Percentiles rank a stretch among this genome's conserved stretches.
phyloP scores from a whole-genome alignment of 176 grass and related monocot genomes.

The Elymus sibiricus region DNA sequence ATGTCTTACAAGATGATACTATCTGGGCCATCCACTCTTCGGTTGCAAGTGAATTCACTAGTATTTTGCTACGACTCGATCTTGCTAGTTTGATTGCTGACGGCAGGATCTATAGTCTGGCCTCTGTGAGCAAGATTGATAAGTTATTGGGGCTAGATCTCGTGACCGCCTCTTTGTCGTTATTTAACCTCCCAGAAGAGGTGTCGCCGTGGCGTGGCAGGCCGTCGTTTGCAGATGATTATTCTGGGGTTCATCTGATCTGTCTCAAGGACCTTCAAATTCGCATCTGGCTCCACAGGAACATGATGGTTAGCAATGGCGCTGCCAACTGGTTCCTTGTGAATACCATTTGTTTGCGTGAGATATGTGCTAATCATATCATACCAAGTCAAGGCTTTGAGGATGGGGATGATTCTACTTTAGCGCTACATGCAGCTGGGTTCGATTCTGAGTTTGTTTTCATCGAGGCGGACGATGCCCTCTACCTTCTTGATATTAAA shows the following conservation, averaged over 20 bases:
- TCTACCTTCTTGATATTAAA: not conserved
- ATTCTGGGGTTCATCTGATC: conserved; percentile 1
- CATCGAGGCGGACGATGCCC: not conserved
- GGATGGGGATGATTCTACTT: not conserved
- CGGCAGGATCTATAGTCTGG: conserved; percentile 17
- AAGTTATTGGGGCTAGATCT: not conserved
- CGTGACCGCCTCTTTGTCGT: not conserved
- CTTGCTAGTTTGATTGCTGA: not conserved
- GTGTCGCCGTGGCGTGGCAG: not conserved
- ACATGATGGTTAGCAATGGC: not conserved
- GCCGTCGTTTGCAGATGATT: not conserved
- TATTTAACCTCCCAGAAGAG: not conserved
- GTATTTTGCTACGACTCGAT: not conserved
- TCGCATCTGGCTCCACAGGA: not conserved
- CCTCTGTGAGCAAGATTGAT: not conserved
- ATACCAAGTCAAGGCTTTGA: not conserved
- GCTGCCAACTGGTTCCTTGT: not conserved
- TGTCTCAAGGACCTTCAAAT: not conserved
- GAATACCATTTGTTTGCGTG: not conserved
- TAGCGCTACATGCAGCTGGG: not conserved
- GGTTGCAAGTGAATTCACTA: not conserved
- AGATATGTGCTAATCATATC: not conserved
- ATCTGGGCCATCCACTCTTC: not conserved
- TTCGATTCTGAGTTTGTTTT: not conserved
- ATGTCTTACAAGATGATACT: not conserved